A percentile compares a stretch with the other conserved stretches of the same genome.
These are phyloP conservation scores for Lupinus albus DNA, from an alignment of 306 rosid genomes.

Conservation along the genomic window DNA sequence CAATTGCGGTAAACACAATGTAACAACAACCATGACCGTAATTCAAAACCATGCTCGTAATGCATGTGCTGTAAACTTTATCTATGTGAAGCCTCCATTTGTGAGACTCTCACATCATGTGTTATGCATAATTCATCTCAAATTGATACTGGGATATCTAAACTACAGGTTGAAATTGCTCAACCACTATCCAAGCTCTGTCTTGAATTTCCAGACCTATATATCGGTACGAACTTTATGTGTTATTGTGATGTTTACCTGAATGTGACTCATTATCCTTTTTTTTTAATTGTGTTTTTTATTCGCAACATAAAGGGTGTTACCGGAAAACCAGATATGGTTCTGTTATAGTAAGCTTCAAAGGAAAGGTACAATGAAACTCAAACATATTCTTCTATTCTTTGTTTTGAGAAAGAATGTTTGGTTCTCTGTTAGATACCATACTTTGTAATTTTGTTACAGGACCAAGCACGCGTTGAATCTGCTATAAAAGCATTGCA, in stretches of 20 bases:
- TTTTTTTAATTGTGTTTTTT: conserved; percentile 26
- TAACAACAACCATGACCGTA: too few relatives aligned
- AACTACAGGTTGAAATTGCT: conserved; percentile 78
- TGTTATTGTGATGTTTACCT: conserved; percentile 25
- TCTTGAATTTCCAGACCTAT: conserved; percentile 86
- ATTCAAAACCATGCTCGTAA: too few relatives aligned
- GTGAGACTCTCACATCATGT: neutral
- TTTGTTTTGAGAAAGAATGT: neutral
- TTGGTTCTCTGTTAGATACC: conserved; percentile 5
- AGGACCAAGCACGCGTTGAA: conserved; percentile 68
- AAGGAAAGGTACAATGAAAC: conserved; percentile 66
- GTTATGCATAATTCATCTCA: conserved; percentile 1
- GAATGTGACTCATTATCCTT: conserved; percentile 28
- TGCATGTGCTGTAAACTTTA: neutral
- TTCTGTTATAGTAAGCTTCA: conserved; percentile 58
- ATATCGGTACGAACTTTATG: conserved; percentile 62
- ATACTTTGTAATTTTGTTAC: conserved; percentile 37
- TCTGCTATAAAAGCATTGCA: conserved; percentile 57
- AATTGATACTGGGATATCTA: conserved; percentile 20
- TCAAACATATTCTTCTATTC: conserved; percentile 19
- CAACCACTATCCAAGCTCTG: conserved; percentile 73
- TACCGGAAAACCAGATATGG: conserved; percentile 65
- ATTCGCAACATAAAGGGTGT: conserved; percentile 61
- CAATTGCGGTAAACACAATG: too few relatives aligned
- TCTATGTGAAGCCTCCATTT: neutral